phyloP scores from a whole-genome alignment of 805 yeast species.

The Wickerhamiella kurtzmanii region DNA sequence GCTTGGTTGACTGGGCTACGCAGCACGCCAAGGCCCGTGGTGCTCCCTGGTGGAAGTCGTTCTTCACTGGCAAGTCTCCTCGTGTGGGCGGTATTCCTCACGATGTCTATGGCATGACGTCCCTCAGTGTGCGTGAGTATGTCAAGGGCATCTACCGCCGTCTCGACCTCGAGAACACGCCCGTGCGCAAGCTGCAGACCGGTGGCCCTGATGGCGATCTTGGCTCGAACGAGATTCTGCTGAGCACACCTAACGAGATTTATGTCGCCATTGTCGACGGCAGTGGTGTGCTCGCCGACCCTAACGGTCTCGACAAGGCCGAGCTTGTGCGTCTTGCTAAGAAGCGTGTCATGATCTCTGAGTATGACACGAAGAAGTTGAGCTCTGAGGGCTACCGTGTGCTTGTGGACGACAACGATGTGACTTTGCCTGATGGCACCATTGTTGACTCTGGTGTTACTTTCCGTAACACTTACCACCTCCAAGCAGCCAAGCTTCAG shows the following conservation, averaged over 20 bases:
- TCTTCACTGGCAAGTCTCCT: constrained; percentile 92
- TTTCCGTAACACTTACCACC: constrained; percentile 84
- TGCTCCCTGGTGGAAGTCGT: constrained; percentile 97
- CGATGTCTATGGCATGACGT: constrained; percentile 96
- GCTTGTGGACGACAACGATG: constrained; percentile 71
- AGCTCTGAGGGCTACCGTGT: constrained; percentile 68
- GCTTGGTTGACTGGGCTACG: constrained; percentile 94
- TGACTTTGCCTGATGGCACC: constrained; percentile 63
- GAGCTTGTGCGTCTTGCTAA: constrained; percentile 72
- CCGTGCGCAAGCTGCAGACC: constrained; percentile 74
- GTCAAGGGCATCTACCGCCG: constrained; percentile 80
- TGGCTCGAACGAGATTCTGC: constrained; percentile 86
- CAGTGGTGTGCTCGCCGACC: constrained; percentile 88
- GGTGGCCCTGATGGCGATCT: constrained; percentile 99
- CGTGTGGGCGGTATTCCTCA: constrained; percentile 94
- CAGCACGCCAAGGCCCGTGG: constrained; percentile 82
- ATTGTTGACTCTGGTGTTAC: constrained; percentile 69
- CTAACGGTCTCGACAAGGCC: constrained; percentile 67
- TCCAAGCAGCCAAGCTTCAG: constrained; percentile 50
- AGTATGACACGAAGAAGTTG: constrained; percentile 53
- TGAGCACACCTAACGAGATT: constrained; percentile 54
- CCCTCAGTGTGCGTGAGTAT: constrained; percentile 83
- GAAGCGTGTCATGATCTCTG: constrained; percentile 57
- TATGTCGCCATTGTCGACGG: constrained; percentile 91
- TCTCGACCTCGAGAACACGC: constrained; percentile 42